Base-by-base conservation (phyloP, 352 stramenopile genomes). In the Aphanomyces stellatus region DNA sequence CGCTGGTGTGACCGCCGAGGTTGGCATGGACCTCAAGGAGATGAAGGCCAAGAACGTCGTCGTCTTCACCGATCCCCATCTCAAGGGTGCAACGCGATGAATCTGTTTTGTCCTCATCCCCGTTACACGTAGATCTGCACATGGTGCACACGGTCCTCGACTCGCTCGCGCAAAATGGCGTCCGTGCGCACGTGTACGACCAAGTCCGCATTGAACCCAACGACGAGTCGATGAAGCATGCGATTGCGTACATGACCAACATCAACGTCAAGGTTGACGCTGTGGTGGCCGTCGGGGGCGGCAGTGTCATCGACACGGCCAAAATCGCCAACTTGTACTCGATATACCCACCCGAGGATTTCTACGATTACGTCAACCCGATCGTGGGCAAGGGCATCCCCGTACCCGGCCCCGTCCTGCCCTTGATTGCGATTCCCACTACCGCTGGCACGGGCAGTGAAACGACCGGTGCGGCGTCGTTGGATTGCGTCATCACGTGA, bases 341-440 rank as follows among this genome's bases (percentile, higher is more conserved):
- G 2, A 71, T 56, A 31, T 70, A 72, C 62, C 66, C 66, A 27
- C 74, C 74, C 13, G 27, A 70, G 10, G 74, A 80, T 40, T 82
- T 82, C 51, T 82, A 79, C 51, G 76, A 80, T 55, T 82, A 82
- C 64, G 76, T 82, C 62, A 82, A 82, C 56, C 72, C 76, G 10
- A 72, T 72, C 15, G 46, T 82, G 24, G 76, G 76, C 33, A 78
- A 73, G 40, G 76, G 76, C 22, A 48, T 77, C 2, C 76, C 74
- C n/a, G 53, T 76, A 24, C 76, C 76, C 25, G 72, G 72, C 49
- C 17, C 73, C 6, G 31, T 82, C 19, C 68, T 62, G 17, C 76
- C 76, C 40, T 49, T 82, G 17, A 76, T 82, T 74, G 74, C 76
- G 22, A 79, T 82, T 51, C 76, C 76, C 15, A 82, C 76, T 0